Conservation (phyloP, 2,329 filamentous ascomycete species). For the Colletotrichum gigasporum region DNA sequence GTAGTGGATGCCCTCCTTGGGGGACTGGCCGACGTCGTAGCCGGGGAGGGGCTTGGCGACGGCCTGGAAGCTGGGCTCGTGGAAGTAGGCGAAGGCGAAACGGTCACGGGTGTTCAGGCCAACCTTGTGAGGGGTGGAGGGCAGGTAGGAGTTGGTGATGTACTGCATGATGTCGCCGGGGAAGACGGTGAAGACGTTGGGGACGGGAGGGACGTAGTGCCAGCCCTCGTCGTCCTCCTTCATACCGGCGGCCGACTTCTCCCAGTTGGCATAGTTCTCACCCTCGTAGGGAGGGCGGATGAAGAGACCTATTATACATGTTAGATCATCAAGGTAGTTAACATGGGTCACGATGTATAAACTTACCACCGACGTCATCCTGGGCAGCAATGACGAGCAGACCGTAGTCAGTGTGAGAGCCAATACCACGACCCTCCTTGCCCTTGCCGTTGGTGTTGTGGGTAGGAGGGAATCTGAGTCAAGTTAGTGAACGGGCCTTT, state of each 20-base stretch:
- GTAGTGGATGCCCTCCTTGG: slow-evolving; percentile 55
- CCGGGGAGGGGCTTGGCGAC: slow-evolving; percentile 53
- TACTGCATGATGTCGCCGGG: slow-evolving; percentile 64
- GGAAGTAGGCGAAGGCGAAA: slow-evolving; percentile 61
- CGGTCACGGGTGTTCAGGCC: slow-evolving; percentile 58
- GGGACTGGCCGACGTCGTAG: slow-evolving; percentile 43
- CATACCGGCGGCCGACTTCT: slow-evolving; percentile 52
- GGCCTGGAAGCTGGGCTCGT: slow-evolving; percentile 59
- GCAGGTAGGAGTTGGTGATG: slow-evolving; percentile 54
- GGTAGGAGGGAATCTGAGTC: slow-evolving; percentile 41
- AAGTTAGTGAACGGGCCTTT: background rate
- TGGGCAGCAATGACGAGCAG: slow-evolving; percentile 60
- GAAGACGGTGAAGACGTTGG: slow-evolving; percentile 58
- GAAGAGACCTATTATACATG: slow-evolving; percentile 47
- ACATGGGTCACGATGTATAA: background rate
- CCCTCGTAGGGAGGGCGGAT: slow-evolving; percentile 51
- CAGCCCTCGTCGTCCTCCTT: slow-evolving; percentile 55
- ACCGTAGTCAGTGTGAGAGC: slow-evolving; percentile 62
- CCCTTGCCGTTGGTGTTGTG: slow-evolving; percentile 57
- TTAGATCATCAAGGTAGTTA: background rate
- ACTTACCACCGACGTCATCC: slow-evolving; percentile 57
- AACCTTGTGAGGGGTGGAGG: slow-evolving; percentile 60
- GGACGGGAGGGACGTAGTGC: slow-evolving; percentile 56
- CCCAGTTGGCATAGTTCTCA: slow-evolving; percentile 56
- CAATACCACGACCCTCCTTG: slow-evolving; percentile 58